These are phyloP conservation scores for Knoxdaviesia capensis DNA, from an alignment of 2,329 filamentous ascomycete species.

Conservation along the genomic window DNA sequence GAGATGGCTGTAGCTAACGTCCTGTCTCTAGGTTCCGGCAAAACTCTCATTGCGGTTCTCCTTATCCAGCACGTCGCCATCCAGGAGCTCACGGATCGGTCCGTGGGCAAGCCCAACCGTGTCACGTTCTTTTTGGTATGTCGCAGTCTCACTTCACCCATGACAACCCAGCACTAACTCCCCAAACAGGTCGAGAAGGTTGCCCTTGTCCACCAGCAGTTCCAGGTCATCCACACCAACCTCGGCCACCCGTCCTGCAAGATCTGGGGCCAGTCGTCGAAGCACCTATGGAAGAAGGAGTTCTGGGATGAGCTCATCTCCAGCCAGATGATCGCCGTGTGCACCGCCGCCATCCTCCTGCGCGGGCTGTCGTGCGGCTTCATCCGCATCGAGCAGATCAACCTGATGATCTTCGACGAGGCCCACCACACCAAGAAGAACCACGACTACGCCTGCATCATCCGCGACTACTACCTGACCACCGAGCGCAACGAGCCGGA, in stretches of 20 bases:
- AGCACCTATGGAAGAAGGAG: constrained; percentile 16
- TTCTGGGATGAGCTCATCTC: constrained; percentile 32
- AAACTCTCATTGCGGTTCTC: constrained; percentile 86
- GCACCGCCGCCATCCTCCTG: constrained; percentile 72
- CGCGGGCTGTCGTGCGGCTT: constrained; percentile 63
- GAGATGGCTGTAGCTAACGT: constrained; percentile 5
- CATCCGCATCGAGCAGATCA: constrained; percentile 64
- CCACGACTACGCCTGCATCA: constrained; percentile 75
- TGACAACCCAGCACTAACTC: not conserved
- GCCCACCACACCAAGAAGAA: constrained; percentile 92
- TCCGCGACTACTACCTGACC: constrained; percentile 61
- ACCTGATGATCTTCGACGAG: constrained; percentile 85
- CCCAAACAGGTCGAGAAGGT: constrained; percentile 56
- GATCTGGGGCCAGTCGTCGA: constrained; percentile 51
- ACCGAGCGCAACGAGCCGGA: constrained; percentile 15
- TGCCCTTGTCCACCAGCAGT: constrained; percentile 76
- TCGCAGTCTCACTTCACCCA: constrained; percentile 4
- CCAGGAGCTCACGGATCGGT: constrained; percentile 53
- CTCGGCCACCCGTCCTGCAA: constrained; percentile 55
- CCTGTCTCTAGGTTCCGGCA: constrained; percentile 51
- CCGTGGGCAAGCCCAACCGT: constrained; percentile 34
- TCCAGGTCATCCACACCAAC: constrained; percentile 62
- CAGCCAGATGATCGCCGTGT: constrained; percentile 69
- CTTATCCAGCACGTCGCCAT: constrained; percentile 60
- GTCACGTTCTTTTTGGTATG: constrained; percentile 67